These are phyloP conservation scores for Ogataea paradorogensis DNA, from an alignment of 805 yeast genomes.

Conservation along the genomic window DNA sequence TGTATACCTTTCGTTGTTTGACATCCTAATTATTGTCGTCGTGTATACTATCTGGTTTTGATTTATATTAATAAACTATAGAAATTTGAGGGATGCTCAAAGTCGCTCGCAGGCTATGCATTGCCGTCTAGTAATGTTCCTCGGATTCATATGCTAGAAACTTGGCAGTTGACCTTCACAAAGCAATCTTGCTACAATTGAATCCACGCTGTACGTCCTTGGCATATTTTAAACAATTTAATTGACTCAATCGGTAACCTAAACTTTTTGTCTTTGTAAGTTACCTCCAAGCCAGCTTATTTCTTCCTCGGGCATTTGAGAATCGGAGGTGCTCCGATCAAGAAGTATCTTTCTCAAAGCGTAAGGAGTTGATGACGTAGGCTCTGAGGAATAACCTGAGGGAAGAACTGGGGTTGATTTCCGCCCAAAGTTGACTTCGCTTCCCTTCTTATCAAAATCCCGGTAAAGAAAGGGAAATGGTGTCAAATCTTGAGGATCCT, in stretches of 20 bases:
- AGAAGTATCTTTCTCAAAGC: not conserved
- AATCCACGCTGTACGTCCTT: too few species aligned
- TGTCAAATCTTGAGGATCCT: not conserved
- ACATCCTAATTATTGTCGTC: not conserved
- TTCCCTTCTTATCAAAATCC: too few species aligned
- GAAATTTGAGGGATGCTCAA: too few species aligned
- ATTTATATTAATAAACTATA: too few species aligned
- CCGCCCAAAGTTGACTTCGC: not conserved
- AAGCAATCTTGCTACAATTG: too few species aligned
- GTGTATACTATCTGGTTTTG: too few species aligned
- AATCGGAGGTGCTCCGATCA: not conserved
- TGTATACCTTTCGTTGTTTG: not conserved
- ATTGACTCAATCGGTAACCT: not conserved
- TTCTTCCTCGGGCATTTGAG: slow-evolving; percentile 21
- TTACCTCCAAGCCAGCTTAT: slow-evolving; percentile 27
- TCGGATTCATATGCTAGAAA: too few species aligned
- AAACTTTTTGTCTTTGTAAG: slow-evolving; percentile 17
- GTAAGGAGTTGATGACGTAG: not conserved
- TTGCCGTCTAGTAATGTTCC: too few species aligned
- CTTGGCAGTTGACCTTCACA: too few species aligned
- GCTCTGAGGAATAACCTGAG: not conserved
- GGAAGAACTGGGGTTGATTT: not conserved
- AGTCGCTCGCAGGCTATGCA: too few species aligned
- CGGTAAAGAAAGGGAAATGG: not conserved
- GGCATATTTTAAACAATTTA: too few species aligned